These are phyloP conservation scores for Capronia epimyces DNA, from an alignment of 2,329 filamentous ascomycete species.

Conservation along the genomic window DNA sequence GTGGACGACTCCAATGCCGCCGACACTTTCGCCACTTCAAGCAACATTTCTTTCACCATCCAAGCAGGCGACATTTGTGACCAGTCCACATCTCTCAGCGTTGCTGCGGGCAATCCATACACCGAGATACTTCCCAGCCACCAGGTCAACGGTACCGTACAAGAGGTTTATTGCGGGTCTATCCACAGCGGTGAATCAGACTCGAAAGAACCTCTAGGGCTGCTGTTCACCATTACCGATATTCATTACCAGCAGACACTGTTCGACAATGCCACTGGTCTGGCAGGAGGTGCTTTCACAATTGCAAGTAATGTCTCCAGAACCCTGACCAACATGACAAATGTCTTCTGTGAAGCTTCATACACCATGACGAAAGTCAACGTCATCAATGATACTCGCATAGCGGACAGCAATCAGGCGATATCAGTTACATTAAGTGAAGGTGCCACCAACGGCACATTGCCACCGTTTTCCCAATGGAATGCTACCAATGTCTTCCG, in stretches of 20 bases:
- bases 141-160: conserved; percentile 22
- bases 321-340: conserved; percentile 22
- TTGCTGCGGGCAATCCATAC: conserved; percentile 25
- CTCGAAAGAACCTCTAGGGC: conserved; percentile 15
- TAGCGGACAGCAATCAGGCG: conserved; percentile 11
- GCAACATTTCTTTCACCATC: conserved; percentile 25
- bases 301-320: conserved; percentile 26
- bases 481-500: conserved; percentile 24
- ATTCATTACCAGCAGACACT: conserved; percentile 23
- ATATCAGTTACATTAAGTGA: conserved; percentile 22
- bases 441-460: conserved; percentile 31
- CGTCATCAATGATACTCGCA: conserved; percentile 24
- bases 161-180: conserved; percentile 22
- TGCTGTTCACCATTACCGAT: conserved; percentile 26
- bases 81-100: conserved; percentile 15
- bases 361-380: conserved; percentile 24
- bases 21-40: conserved; percentile 18
- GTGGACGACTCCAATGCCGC: conserved; percentile 22
- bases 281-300: conserved; percentile 22
- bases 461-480: conserved; percentile 27
- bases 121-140: conserved; percentile 22
- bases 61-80: conserved; percentile 20
- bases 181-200: conserved; percentile 9
- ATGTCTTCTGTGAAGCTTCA: conserved; percentile 25
- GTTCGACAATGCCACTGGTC: conserved; percentile 22